phyloP scores from a whole-genome alignment of 148 eudicot genomes.

The Camellia lanceoleosa region DNA sequence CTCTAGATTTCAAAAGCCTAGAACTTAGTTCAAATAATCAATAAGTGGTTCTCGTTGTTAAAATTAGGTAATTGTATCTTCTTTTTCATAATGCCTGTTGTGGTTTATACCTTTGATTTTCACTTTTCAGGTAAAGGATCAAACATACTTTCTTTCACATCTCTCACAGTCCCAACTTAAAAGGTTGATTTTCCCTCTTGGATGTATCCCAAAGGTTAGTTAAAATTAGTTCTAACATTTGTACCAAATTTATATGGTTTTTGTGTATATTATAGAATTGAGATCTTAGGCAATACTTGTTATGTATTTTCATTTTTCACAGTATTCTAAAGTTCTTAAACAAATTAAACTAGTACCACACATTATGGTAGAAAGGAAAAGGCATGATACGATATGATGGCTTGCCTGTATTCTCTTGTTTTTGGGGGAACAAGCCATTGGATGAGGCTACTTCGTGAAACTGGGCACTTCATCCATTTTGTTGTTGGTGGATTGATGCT shows the following conservation, averaged over 20 bases:
- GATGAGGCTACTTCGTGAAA: neutral
- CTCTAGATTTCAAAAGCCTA: too few species aligned
- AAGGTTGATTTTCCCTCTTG: conserved; percentile 82
- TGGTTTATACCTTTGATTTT: neutral
- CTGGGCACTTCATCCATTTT: neutral
- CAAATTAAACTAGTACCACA: neutral
- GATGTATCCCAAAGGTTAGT: conserved; percentile 76
- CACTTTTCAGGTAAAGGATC: conserved; percentile 83
- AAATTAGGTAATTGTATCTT: neutral
- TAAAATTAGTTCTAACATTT: conserved; percentile 4
- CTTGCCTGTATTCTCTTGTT: neutral
- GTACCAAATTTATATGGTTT: neutral
- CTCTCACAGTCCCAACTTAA: conserved; percentile 87
- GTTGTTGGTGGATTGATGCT: neutral
- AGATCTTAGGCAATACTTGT: neutral
- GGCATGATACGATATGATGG: neutral
- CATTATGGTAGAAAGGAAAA: neutral
- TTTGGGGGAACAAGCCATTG: neutral
- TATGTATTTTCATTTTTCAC: neutral
- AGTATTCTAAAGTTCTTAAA: neutral
- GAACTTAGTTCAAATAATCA: neutral
- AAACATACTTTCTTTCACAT: conserved; percentile 94
- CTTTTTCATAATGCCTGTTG: too few species aligned
- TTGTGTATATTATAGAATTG: neutral
- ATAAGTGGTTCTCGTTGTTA: neutral